A percentile compares a stretch with the other conserved stretches of the same genome.
Evolutionary conservation across 1,284 basidiomycete genomes (phyloP).

Genomic region (Takashimella koratensis): DNA sequence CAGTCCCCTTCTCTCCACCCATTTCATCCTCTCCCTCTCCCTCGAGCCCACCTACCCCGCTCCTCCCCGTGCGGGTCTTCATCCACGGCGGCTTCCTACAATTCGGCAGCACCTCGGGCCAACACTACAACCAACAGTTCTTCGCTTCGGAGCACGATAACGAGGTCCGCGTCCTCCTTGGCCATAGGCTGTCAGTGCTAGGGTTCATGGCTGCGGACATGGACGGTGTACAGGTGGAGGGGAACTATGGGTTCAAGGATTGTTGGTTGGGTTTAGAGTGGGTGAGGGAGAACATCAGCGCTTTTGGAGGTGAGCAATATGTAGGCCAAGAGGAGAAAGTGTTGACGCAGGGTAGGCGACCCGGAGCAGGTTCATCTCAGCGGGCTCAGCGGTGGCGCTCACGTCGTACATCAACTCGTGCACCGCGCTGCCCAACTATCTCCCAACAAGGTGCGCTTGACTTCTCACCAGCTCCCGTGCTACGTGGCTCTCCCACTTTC

Average conservation of each 20-base stretch:
- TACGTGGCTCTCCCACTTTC: neutral
- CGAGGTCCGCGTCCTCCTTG: slow-evolving; percentile 60
- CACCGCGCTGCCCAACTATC: slow-evolving; percentile 66
- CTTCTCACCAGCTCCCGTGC: neutral
- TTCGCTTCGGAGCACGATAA: slow-evolving; percentile 60
- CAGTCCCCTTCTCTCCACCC: slow-evolving; percentile 15
- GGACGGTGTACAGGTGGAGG: slow-evolving; percentile 49
- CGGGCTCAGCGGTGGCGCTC: slow-evolving; percentile 68
- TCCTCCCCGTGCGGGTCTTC: slow-evolving; percentile 67
- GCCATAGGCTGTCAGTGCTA: slow-evolving; percentile 56
- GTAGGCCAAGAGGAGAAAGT: no score
- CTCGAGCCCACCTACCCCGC: no score
- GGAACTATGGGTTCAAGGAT: slow-evolving; percentile 75
- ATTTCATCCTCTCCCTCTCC: slow-evolving; percentile 15
- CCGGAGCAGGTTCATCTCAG: slow-evolving; percentile 58
- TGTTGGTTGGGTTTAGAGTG: slow-evolving; percentile 63
- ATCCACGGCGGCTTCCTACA: slow-evolving; percentile 78
- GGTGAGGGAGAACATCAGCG: slow-evolving; percentile 59
- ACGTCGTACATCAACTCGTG: slow-evolving; percentile 69
- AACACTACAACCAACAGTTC: slow-evolving; percentile 58
- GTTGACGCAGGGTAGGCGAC: slow-evolving; percentile 18
- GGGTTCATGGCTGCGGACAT: slow-evolving; percentile 65
- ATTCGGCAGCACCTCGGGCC: slow-evolving; percentile 62
- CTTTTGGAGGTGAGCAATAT: slow-evolving; percentile 57
- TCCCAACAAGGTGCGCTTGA: slow-evolving; percentile 31